Percentiles rank a stretch among this genome's conserved stretches.
phyloP scores from a whole-genome alignment of 768 basidiomycete genomes.

The Mycena vitilis region DNA sequence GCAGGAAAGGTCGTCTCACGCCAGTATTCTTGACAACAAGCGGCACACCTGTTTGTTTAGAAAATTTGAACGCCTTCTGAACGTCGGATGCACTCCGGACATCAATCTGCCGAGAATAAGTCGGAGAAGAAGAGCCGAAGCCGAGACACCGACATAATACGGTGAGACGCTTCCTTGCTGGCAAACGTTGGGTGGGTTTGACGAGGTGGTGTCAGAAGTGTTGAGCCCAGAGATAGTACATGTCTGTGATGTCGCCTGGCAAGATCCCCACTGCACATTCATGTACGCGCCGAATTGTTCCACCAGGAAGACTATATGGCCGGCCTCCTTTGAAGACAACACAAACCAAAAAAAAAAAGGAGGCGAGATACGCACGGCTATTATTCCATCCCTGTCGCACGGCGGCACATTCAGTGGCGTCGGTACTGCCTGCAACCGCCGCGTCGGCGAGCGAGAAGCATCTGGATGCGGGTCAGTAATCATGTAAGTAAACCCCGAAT shows the following conservation, averaged over 20 bases:
- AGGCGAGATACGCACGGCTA: conserved; percentile 15
- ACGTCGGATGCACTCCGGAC: conserved; percentile 42
- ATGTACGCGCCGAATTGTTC: conserved; percentile 38
- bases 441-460: conserved; percentile 26
- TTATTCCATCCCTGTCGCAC: conserved; percentile 29
- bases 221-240: conserved; percentile 46
- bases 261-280: conserved; percentile 53
- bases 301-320: conserved; percentile 31
- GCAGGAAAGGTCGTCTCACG: conserved; percentile 21
- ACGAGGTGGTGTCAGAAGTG: conserved; percentile 34
- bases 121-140: conserved; percentile 1
- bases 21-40: conserved; percentile 49
- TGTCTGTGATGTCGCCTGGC: conserved; percentile 43
- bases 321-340: neutral
- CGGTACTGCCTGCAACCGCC: conserved; percentile 22
- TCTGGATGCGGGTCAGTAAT: conserved; percentile 2
- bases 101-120: conserved; percentile 39
- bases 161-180: conserved; percentile 40
- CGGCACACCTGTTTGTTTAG: conserved; percentile 38
- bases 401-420: conserved; percentile 27
- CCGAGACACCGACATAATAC: conserved; percentile 37
- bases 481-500: too few relatives aligned
- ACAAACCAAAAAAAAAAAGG: too few relatives aligned
- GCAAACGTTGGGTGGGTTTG: conserved; percentile 35
- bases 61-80: conserved; percentile 42